Conservation (phyloP, 2,329 filamentous ascomycete genomes). For the Trichoderma aggressivum region DNA sequence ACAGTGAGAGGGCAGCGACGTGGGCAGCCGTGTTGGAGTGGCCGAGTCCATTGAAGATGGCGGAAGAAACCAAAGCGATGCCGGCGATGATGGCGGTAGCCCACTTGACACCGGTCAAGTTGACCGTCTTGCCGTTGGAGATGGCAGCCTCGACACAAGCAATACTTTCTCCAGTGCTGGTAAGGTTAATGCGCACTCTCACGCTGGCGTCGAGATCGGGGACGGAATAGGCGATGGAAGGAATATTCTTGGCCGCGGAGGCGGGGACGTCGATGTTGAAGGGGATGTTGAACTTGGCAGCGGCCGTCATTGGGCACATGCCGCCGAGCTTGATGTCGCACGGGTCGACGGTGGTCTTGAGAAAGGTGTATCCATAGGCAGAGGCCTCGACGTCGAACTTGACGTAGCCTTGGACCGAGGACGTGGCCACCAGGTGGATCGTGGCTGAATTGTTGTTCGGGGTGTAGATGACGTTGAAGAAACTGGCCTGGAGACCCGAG, state of each 20-base stretch:
- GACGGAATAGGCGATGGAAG: constrained; percentile 81
- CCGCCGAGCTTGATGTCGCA: constrained; percentile 68
- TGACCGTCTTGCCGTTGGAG: constrained; percentile 89
- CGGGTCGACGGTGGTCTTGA: constrained; percentile 68
- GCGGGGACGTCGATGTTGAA: constrained; percentile 63
- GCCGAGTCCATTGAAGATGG: constrained; percentile 82
- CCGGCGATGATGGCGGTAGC: constrained; percentile 83
- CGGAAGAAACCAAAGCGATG: constrained; percentile 77
- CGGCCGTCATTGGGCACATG: constrained; percentile 83
- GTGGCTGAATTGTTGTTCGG: constrained; percentile 69
- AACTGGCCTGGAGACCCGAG: constrained; percentile 80
- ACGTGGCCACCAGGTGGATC: constrained; percentile 76
- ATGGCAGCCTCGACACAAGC: constrained; percentile 85
- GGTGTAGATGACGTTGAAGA: constrained; percentile 82
- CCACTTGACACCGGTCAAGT: constrained; percentile 87
- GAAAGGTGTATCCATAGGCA: constrained; percentile 76
- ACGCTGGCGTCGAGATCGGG: constrained; percentile 89
- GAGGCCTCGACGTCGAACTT: constrained; percentile 71
- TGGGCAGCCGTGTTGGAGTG: constrained; percentile 94
- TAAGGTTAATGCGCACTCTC: constrained; percentile 74
- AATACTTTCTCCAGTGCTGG: constrained; percentile 57
- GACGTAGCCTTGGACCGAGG: constrained; percentile 77
- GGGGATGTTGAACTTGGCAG: constrained; percentile 69
- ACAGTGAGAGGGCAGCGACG: constrained; percentile 87
- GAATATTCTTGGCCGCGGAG: constrained; percentile 62